Base-by-base conservation (phyloP, 2,329 filamentous ascomycete species). In the Trichoderma hamatum region DNA sequence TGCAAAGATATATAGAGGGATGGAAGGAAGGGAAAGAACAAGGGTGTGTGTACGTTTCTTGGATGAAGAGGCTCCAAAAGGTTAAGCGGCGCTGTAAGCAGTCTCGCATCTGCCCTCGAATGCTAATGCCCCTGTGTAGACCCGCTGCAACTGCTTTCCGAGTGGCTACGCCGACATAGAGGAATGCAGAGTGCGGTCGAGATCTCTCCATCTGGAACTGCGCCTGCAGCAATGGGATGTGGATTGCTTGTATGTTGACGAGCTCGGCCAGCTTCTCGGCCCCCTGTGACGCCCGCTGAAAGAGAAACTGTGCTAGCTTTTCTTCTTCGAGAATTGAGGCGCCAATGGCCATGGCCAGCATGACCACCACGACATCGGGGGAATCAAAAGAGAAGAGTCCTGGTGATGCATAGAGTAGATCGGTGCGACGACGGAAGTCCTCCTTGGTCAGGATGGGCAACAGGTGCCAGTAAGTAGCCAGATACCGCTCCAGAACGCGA, bases 341-440 rank as follows among this genome's bases (percentile, higher is more conserved):
- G 39, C 63, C 63, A 36, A 66, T 49, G 54, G 63, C 63, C 63
- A 66, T 66, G 30, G 63, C 63, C n/a, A 66, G 28, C 63, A 66
- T 58, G 39, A 66, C 32, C n/a, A 66, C 63, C 13, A 59, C 63
- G 26, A 66, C 52, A 34, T 66, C 63, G 21, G 63, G 63, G 3
- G 63, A 46, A 19, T 66, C 63, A 2, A 66, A 66, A 10, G 63
- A 66, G 39, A 66, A 66, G 39, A 66, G 63, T 10, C 63, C 63
- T 6, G 63, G 63, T 2, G 63, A 58, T 13, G 63, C 19, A 39
- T 49, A 66, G 28, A 66, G 63, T 36, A 56, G 36, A 16, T 66
- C 63, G 3, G 63, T 30, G 19, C 63, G 63, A 24, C 63, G 63
- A n/a, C 63, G 63, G 3, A 66, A 66, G 28, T 66, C 63, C 2